Conservation (phyloP, 306 rosid genomes). For the Trifolium dubium region DNA sequence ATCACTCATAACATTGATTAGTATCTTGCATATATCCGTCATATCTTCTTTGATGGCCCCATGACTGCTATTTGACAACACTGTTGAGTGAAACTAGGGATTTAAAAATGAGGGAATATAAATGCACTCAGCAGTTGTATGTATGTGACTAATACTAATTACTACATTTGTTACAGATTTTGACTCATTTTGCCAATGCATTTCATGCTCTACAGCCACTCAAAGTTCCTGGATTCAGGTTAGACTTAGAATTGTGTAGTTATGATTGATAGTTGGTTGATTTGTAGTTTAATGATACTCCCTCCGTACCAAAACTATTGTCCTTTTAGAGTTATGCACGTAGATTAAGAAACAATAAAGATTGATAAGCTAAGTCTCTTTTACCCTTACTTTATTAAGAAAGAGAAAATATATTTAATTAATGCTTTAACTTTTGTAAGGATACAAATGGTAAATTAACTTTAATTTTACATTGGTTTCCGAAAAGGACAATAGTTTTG, state of each 20-base stretch:
- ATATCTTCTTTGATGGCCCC: background rate
- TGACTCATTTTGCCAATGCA: slow-evolving; percentile 81
- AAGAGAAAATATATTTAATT: no score
- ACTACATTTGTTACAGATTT: slow-evolving; percentile 63
- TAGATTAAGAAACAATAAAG: no score
- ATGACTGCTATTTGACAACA: background rate
- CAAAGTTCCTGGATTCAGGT: slow-evolving; percentile 96
- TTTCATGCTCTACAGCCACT: slow-evolving; percentile 96
- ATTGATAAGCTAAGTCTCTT: no score
- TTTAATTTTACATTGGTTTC: no score
- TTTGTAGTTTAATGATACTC: slow-evolving; percentile 4
- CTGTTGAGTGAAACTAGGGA: background rate
- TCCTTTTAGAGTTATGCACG: no score
- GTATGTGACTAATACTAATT: slow-evolving; percentile 35
- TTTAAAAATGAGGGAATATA: background rate
- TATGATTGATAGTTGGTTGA: slow-evolving; percentile 23
- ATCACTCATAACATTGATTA: background rate
- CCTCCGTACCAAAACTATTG: no score
- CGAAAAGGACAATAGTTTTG: no score
- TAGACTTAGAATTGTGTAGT: slow-evolving; percentile 11
- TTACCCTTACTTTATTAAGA: no score
- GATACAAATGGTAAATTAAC: no score
- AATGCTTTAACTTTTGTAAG: no score
- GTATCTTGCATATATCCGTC: background rate
- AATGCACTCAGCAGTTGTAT: background rate